Conservation (phyloP, 2,329 filamentous ascomycete species). For the Curvularia spicifera region DNA sequence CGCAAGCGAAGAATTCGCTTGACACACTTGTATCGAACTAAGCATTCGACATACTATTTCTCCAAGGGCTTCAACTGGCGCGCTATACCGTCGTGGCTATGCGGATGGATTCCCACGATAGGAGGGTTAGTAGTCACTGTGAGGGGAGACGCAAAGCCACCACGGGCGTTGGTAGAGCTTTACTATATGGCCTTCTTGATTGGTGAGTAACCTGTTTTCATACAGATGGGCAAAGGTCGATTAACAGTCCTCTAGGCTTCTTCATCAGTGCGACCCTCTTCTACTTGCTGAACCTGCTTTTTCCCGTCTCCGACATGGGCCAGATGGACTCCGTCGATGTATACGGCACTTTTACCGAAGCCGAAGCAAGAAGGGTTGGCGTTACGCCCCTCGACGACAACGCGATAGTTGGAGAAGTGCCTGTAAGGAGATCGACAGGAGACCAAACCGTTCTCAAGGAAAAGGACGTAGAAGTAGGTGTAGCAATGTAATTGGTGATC, state of each 20-base stretch:
- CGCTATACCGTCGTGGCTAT: slow-evolving; percentile 53
- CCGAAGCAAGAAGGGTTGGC: slow-evolving; percentile 52
- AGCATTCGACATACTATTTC: slow-evolving; percentile 53
- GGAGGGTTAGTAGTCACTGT: slow-evolving; percentile 51
- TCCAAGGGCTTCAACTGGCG: slow-evolving; percentile 55
- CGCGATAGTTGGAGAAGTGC: neutral
- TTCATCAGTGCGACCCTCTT: slow-evolving; percentile 47
- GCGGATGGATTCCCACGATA: slow-evolving; percentile 55
- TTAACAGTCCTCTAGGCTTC: slow-evolving; percentile 43
- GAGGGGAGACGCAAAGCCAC: slow-evolving; percentile 41
- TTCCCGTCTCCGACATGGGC: slow-evolving; percentile 51
- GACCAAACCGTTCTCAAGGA: neutral
- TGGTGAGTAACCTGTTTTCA: slow-evolving; percentile 34
- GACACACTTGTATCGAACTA: slow-evolving; percentile 47
- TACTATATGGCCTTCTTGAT: slow-evolving; percentile 59
- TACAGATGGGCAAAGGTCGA: neutral
- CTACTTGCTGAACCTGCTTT: slow-evolving; percentile 49
- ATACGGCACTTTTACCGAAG: slow-evolving; percentile 55
- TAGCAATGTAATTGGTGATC: neutral
- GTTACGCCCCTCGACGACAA: slow-evolving; percentile 42
- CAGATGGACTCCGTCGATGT: slow-evolving; percentile 54
- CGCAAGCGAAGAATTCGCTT: slow-evolving; percentile 45
- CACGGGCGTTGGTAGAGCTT: slow-evolving; percentile 51
- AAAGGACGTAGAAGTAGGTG: slow-evolving; percentile 1
- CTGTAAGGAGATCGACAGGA: neutral